A percentile compares a stretch with the other conserved stretches of the same genome.
These are phyloP conservation scores for Pseudogymnoascus sp. DNA, from an alignment of 2,329 filamentous ascomycete species.

Conservation along the genomic window DNA sequence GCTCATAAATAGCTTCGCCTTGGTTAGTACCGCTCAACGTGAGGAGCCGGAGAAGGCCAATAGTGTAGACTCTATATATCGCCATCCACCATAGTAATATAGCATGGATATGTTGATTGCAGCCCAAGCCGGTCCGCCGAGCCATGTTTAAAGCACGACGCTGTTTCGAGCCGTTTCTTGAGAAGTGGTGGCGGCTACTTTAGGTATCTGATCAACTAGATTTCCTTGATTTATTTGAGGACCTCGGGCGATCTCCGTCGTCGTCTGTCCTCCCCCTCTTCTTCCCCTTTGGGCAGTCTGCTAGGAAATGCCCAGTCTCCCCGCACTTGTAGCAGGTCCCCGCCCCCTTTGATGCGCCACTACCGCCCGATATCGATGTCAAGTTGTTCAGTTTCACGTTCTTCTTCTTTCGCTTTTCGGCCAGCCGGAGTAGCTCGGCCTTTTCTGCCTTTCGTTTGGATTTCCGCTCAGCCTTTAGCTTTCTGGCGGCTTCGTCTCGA, in stretches of 20 bases:
- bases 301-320: slow-evolving; percentile 50
- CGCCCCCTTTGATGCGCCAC: slow-evolving; percentile 28
- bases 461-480: slow-evolving; percentile 35
- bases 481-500: slow-evolving; percentile 36
- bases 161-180: not conserved
- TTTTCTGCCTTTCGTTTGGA: slow-evolving; percentile 41
- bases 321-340: slow-evolving; percentile 52
- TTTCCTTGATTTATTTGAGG: slow-evolving; percentile 4
- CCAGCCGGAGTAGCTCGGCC: slow-evolving; percentile 41
- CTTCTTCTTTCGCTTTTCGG: slow-evolving; percentile 54
- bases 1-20: not conserved
- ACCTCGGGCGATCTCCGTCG: slow-evolving; percentile 5
- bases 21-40: not conserved
- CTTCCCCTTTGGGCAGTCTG: slow-evolving; percentile 42
- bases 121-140: not conserved
- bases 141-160: not conserved
- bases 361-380: slow-evolving; percentile 50
- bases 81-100: not conserved
- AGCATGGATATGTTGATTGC: not conserved
- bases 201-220: slow-evolving; percentile 2
- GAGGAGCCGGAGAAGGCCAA: not conserved
- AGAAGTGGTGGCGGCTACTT: not conserved
- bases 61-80: not conserved
- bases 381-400: slow-evolving; percentile 58
- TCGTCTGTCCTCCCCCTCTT: slow-evolving; percentile 13